Base-by-base conservation (phyloP, 2,329 filamentous ascomycete species). In the Aureobasidium zeae region DNA sequence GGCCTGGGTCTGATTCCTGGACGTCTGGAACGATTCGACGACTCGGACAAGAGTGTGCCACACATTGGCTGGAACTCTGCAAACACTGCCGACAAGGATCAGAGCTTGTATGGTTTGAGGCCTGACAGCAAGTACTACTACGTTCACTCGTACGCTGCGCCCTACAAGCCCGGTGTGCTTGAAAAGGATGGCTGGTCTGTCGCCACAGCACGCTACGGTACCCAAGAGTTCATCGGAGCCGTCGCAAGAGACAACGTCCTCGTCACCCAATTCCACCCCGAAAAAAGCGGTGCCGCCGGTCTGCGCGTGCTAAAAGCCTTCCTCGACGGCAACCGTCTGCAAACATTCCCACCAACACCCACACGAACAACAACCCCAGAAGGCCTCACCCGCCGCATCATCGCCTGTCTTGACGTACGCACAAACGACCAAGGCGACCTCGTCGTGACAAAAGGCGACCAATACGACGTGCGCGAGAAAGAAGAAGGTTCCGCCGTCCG, bases 21-120 rank as follows among this genome's bases (percentile, higher is more conserved):
- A 28, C 69, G 67, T 9, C 74, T 98, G 51, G 72, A 77, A 58
- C 80, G 81, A 48, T 98, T 98, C 66, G 70, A 86, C 59, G 78
- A 85, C 60, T 62, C 65, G 22, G 69, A 76, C 55, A 96, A 96
- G 67, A 81, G 87, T 26, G 93, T 98, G n/a, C 91, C 91, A 28
- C 93, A 98, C 66, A 98, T 98, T 62, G 91, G 91, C 44, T 98
- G 91, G 91, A 98, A 98, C 65, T 87, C 81, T 53, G 91, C 93
- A 32, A 81, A 80, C 55, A 78, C 81, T 1, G 60, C 64, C 49
- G 8, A 58, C 53, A 49, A 56, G 3, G 58, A 65, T 13, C 65
- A 75, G 50, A 75, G 71, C 53, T 74, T 96, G 46, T 95, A 89
- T 62, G 87, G 83, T 46, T 67, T 98, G 43, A 71, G 76, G 20